A percentile compares a stretch with the other conserved stretches of the same genome.
Evolutionary conservation across 2,329 filamentous ascomycete genomes (phyloP).

Genomic region (Alternaria brassicae): DNA sequence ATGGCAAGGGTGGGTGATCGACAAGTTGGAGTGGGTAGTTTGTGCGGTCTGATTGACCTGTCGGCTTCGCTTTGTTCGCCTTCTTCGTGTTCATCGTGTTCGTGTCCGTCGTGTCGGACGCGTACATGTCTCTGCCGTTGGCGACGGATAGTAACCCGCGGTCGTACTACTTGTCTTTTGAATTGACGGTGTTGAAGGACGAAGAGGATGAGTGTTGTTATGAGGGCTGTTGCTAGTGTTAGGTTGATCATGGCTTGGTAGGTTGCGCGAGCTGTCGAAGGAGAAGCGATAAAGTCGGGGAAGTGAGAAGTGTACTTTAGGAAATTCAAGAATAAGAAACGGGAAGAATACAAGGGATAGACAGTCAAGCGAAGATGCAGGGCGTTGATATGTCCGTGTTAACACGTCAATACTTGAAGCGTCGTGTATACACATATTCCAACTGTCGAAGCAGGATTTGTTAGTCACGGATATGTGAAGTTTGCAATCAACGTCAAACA

Average conservation of each 20-base stretch:
- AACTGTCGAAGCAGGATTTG: too few relatives aligned
- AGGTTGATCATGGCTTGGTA: neutral
- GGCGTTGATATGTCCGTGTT: too few relatives aligned
- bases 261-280: too few relatives aligned
- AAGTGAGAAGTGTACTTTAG: neutral
- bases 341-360: neutral
- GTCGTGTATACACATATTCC: too few relatives aligned
- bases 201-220: neutral
- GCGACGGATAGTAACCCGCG: too few relatives aligned
- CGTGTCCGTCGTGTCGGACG: neutral
- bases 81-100: neutral
- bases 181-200: neutral
- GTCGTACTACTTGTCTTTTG: neutral
- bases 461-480: too few relatives aligned
- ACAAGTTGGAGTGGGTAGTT: neutral
- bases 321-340: rapidly evolving
- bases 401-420: too few relatives aligned
- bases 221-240: neutral
- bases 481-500: too few relatives aligned
- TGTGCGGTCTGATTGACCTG: neutral
- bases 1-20: too few relatives aligned
- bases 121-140: neutral
- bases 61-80: neutral
- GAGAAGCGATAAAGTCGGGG: too few relatives aligned
- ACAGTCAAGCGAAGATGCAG: neutral